A percentile compares a stretch with the other conserved stretches of the same genome.
These are phyloP conservation scores for Vigna mungo DNA, from an alignment of 306 rosid species.

Conservation along the genomic window DNA sequence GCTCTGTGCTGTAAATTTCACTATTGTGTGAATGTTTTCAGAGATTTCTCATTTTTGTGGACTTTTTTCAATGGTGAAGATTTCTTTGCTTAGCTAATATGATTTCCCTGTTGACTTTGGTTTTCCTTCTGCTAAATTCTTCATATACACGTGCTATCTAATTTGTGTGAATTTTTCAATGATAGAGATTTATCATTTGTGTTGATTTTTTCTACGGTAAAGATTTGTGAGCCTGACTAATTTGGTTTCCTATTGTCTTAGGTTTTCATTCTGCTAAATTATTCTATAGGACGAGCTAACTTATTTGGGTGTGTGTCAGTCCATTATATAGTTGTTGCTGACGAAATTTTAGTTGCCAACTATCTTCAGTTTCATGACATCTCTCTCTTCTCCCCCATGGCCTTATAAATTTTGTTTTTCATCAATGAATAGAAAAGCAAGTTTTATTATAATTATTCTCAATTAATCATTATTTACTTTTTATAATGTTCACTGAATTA, in stretches of 20 bases:
- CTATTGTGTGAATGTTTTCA: slow-evolving; percentile 12
- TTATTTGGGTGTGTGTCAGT: neutral
- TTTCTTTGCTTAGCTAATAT: slow-evolving; percentile 23
- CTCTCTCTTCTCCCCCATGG: slow-evolving; percentile 30
- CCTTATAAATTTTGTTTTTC: slow-evolving; percentile 7
- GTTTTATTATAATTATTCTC: neutral
- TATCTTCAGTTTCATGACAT: slow-evolving; percentile 22
- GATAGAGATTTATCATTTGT: slow-evolving; percentile 28
- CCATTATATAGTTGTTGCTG: slow-evolving; percentile 27
- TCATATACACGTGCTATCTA: slow-evolving; percentile 9
- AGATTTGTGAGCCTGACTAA: slow-evolving; percentile 4
- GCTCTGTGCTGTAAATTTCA: slow-evolving; percentile 10
- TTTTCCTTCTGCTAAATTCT: slow-evolving; percentile 12
- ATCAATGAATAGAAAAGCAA: neutral
- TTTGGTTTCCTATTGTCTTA: slow-evolving; percentile 41
- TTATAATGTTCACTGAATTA: slow-evolving; percentile 35
- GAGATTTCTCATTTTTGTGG: slow-evolving; percentile 17
- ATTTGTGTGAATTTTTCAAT: slow-evolving; percentile 13
- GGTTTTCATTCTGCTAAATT: slow-evolving; percentile 9
- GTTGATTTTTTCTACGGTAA: neutral
- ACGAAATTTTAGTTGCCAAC: slow-evolving; percentile 37
- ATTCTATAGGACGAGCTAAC: slow-evolving; percentile 25
- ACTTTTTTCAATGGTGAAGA: slow-evolving; percentile 5
- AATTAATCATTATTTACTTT: slow-evolving; percentile 27
- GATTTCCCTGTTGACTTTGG: slow-evolving; percentile 37